Base-by-base conservation (phyloP, 306 rosid genomes). In the Cucurbita ficifolia region DNA sequence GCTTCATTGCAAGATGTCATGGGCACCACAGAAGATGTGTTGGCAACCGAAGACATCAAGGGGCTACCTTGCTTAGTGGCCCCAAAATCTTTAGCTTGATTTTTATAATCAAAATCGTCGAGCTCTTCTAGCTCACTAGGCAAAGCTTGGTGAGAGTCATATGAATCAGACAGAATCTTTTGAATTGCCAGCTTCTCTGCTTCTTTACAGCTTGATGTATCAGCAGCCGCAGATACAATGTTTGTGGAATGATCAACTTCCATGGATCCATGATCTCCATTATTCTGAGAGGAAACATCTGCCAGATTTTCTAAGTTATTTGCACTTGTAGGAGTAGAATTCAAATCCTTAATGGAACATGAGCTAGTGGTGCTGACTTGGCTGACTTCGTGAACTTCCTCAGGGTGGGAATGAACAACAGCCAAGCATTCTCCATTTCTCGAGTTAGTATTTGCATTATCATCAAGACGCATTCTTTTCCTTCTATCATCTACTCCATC, bases 101-200 rank as follows among this genome's bases (percentile, higher is more conserved):
- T 82, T 49, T 67, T 63, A 59, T 70, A 70, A 71, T 61, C 81
- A 52, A 73, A 50, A 78, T 88, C 87, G 38, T 88, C 96, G 61
- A 94, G 97, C 83, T 94, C 99, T 33, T 94, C 89, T 46, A 84
- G 84, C 80, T 85, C 92, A 75, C 81, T 84, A 22, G 84, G 45
- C 60, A 87, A 76, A 38, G 83, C 71, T 81, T 86, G 89, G 59
- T 79, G 90, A 11, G 76, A 81, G 52, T 77, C 81, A 46, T 83
- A 86, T 5, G 88, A 88, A 43, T 89, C 87, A 6, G 88, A 81
- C 84, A 84, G 79, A 75, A 88, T 83, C 77, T 87, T 90, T 80
- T 85, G 89, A 53, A 86, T 83, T 38, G 88, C 96, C 68, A 85
- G 76, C 62, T 83, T 88, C 84, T 90, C 98, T 64, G 79, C 93